Percentiles rank a stretch among this genome's conserved stretches.
These are phyloP conservation scores for Selaginella moellendorffii DNA, from an alignment of 75 land plant species.

Conservation along the genomic window DNA sequence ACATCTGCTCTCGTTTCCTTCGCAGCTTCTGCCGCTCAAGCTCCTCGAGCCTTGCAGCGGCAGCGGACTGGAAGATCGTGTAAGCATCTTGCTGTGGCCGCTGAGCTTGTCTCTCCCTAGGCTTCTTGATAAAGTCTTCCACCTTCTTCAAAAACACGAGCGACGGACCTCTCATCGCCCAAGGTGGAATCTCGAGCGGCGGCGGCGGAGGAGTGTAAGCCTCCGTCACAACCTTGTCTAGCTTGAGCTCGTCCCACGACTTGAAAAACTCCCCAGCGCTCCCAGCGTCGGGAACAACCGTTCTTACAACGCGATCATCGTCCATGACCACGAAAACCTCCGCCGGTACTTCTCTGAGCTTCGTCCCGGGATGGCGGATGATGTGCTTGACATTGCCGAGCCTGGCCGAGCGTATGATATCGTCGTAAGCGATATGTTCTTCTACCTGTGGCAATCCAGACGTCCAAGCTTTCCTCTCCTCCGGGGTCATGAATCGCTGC, in stretches of 20 bases:
- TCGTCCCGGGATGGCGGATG: constrained; percentile 36
- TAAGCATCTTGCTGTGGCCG: background rate
- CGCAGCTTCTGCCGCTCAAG: constrained; percentile 36
- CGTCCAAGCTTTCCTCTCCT: constrained; percentile 56
- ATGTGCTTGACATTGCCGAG: constrained; percentile 63
- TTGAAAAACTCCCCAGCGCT: constrained; percentile 57
- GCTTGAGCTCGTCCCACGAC: constrained; percentile 42
- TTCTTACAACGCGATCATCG: constrained; percentile 62
- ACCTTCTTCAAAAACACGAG: constrained; percentile 11
- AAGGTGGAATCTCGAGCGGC: constrained; percentile 22
- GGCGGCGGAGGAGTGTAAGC: constrained; percentile 69
- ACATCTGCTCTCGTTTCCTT: constrained; percentile 22
- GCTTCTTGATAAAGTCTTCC: constrained; percentile 2
- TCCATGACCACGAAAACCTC: constrained; percentile 50
- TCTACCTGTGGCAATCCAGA: constrained; percentile 44
- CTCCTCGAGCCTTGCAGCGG: constrained; percentile 34
- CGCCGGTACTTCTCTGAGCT: constrained; percentile 30
- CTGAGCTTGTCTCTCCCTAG: too few species aligned
- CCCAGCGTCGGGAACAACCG: constrained; percentile 49
- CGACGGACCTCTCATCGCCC: constrained; percentile 25
- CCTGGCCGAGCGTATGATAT: constrained; percentile 31
- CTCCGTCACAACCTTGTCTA: constrained; percentile 38
- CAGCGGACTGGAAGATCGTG: constrained; percentile 25
- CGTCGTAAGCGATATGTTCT: constrained; percentile 49
- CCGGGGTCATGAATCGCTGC: constrained; percentile 32